Percentiles rank a stretch among this genome's conserved stretches.
Evolutionary conservation across 192 early-diverging fungal genomes (phyloP).

Genomic region (Chytriomyces confervae): DNA sequence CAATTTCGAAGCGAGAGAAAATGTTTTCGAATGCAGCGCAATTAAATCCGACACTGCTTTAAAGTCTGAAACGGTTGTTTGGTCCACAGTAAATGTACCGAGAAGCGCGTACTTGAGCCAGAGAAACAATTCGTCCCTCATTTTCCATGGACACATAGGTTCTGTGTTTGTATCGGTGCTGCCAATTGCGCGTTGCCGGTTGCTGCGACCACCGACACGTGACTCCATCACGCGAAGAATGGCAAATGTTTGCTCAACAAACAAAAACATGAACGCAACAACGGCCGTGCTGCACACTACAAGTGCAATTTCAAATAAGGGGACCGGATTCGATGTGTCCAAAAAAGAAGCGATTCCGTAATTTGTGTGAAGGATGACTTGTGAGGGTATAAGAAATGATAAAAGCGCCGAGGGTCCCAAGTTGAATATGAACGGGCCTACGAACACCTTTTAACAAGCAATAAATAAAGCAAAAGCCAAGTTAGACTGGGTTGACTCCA

Average conservation of each 20-base stretch:
- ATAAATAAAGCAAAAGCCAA: no score
- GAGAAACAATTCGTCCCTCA: constrained; percentile 4
- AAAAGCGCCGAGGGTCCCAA: no score
- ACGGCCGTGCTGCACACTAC: no score
- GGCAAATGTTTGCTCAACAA: constrained; percentile 39
- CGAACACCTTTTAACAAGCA: no score
- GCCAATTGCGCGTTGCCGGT: not conserved
- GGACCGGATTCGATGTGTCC: no score
- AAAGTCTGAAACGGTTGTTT: constrained; percentile 2
- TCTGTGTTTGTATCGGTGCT: not conserved
- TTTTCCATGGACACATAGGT: not conserved
- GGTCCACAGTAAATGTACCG: not conserved
- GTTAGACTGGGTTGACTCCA: no score
- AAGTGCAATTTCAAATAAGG: no score
- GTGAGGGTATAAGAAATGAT: no score
- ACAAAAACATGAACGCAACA: constrained; percentile 35
- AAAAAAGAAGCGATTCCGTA: no score
- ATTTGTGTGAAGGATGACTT: no score
- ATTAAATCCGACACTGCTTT: constrained; percentile 6
- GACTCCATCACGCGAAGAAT: constrained; percentile 25
- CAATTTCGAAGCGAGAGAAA: constrained; percentile 34
- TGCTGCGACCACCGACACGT: constrained; percentile 16
- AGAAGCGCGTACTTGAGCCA: constrained; percentile 8
- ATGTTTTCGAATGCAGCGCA: constrained; percentile 35
- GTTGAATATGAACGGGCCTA: no score